Percentiles rank a stretch among this genome's conserved stretches.
Evolutionary conservation across 2,329 filamentous ascomycete genomes (phyloP).

Genomic region (Chaetomium strumarium): DNA sequence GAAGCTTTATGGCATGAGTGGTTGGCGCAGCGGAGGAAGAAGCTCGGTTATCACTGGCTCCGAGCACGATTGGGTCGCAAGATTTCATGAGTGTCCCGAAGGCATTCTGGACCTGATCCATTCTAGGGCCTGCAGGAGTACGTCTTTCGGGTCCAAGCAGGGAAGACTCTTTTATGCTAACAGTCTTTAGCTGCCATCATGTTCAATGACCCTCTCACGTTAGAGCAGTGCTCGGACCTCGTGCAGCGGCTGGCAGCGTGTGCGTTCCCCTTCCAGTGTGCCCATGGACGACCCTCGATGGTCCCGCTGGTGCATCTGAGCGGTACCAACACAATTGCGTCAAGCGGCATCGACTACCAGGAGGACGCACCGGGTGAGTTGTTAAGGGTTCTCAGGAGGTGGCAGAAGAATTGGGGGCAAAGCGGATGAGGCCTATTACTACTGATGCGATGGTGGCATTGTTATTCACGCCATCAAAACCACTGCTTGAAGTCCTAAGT

Average conservation of each 20-base stretch:
- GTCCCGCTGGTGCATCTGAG: slow-evolving; percentile 54
- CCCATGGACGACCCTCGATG: slow-evolving; percentile 68
- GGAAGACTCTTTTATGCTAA: not conserved
- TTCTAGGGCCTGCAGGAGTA: slow-evolving; percentile 68
- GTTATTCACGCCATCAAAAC: too few species aligned
- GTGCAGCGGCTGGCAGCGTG: slow-evolving; percentile 54
- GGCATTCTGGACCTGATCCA: slow-evolving; percentile 72
- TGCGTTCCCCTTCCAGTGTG: slow-evolving; percentile 75
- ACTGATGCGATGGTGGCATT: too few species aligned
- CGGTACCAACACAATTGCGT: not conserved
- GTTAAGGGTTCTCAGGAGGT: slow-evolving; percentile 9
- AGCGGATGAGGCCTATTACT: not conserved
- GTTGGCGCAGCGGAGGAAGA: not conserved
- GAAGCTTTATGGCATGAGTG: slow-evolving; percentile 48
- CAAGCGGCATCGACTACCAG: not conserved
- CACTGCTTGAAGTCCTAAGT: too few species aligned
- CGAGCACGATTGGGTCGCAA: slow-evolving; percentile 48
- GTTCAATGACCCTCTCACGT: slow-evolving; percentile 68
- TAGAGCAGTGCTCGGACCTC: slow-evolving; percentile 52
- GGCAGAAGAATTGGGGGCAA: not conserved
- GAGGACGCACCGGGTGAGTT: slow-evolving; percentile 3
- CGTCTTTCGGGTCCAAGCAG: not conserved
- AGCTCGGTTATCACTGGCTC: not conserved
- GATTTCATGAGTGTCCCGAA: slow-evolving; percentile 63
- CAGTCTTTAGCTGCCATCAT: slow-evolving; percentile 57